A percentile compares a stretch with the other conserved stretches of the same genome.
Evolutionary conservation across 176 grass and related monocot species (phyloP).

Genomic region (Pontederia paniculata): DNA sequence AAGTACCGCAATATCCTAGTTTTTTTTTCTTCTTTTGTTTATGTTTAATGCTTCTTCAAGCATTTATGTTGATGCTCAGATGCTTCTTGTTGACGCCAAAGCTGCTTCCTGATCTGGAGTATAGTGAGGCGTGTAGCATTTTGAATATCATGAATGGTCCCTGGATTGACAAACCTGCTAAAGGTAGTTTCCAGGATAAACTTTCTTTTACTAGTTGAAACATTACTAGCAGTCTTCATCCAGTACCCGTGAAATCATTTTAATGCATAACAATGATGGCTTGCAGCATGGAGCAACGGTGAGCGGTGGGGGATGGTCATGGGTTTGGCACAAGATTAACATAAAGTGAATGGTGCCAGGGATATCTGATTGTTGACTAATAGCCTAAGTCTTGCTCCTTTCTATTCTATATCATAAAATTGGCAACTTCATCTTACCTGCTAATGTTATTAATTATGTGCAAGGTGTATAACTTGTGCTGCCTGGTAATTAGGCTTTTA

Average conservation of each 20-base stretch:
- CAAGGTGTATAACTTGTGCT: too few species aligned
- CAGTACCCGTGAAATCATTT: neutral
- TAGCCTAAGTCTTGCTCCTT: neutral
- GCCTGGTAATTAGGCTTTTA: too few species aligned
- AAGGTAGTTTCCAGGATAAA: slow-evolving; percentile 24
- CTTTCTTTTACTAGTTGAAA: neutral
- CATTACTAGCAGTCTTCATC: too few species aligned
- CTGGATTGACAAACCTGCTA: slow-evolving; percentile 68
- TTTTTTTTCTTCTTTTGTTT: neutral
- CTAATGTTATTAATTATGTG: too few species aligned
- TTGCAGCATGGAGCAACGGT: slow-evolving; percentile 17
- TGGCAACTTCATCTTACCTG: too few species aligned
- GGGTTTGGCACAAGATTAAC: slow-evolving; percentile 7
- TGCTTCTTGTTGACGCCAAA: slow-evolving; percentile 96
- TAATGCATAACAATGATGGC: neutral
- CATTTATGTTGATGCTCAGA: slow-evolving; percentile 20
- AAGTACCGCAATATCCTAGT: slow-evolving; percentile 21
- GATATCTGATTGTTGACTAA: neutral
- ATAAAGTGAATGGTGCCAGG: too few species aligned
- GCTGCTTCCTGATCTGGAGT: slow-evolving; percentile 81
- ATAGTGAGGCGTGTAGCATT: slow-evolving; percentile 83
- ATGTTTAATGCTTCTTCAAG: neutral
- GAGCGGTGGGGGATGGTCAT: slow-evolving; percentile 18
- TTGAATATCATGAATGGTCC: slow-evolving; percentile 97
- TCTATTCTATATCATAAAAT: too few species aligned